Evolutionary conservation across 1,284 basidiomycete species (phyloP).

Genomic region (Cutaneotrichosporon cutaneum): DNA sequence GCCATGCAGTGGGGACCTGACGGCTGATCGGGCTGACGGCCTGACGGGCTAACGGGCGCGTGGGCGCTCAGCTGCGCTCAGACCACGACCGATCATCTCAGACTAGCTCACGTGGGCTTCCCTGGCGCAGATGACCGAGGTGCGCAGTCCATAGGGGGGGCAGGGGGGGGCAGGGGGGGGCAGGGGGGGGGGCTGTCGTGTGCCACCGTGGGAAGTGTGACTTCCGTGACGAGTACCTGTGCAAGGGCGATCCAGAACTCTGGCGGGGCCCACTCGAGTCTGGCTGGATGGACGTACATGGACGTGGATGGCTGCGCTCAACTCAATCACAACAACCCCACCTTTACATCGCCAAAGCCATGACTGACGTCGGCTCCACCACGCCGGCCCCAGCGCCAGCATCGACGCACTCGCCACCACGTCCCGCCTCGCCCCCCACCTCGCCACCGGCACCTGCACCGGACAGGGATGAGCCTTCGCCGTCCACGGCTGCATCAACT

Average conservation of each 20-base stretch:
- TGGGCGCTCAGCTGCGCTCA: too few relatives aligned
- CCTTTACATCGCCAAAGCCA: neutral
- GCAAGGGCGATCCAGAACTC: neutral
- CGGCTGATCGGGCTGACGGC: too few relatives aligned
- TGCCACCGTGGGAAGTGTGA: neutral
- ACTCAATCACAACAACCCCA: neutral
- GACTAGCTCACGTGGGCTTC: too few relatives aligned
- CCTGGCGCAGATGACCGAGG: too few relatives aligned
- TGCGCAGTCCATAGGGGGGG: too few relatives aligned
- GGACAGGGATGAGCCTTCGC: neutral
- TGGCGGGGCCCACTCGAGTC: neutral
- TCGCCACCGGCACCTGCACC: neutral
- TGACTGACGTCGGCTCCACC: neutral
- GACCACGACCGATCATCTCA: too few relatives aligned
- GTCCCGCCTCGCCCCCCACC: neutral
- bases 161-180: neutral
- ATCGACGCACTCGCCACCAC: neutral
- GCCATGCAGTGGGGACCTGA: too few relatives aligned
- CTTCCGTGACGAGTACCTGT: neutral
- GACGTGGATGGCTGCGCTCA: neutral
- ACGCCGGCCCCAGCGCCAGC: neutral
- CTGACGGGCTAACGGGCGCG: too few relatives aligned
- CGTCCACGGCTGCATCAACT: neutral
- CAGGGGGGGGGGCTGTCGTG: neutral
- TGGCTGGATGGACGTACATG: neutral